Conservation (phyloP, 108 stramenopile genomes). For the Chaetoceros tenuissimus region DNA sequence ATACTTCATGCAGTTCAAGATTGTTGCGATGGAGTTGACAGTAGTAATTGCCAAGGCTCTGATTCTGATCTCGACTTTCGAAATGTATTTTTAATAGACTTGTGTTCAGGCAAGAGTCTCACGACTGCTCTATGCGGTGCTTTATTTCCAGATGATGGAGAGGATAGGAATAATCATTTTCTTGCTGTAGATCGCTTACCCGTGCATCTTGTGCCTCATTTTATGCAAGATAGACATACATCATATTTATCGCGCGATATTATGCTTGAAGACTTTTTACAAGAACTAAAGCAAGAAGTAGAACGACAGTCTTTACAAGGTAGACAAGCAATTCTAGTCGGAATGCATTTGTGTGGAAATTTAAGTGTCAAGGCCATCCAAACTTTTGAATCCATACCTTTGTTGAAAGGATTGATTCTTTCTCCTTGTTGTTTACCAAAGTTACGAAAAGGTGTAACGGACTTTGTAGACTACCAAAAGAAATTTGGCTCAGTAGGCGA, state of each 20-base stretch:
- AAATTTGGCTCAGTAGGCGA: slow-evolving; percentile 1
- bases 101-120: slow-evolving; percentile 20
- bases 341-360: slow-evolving; percentile 22
- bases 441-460: slow-evolving; percentile 7
- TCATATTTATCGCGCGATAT: slow-evolving; percentile 19
- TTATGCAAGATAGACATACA: slow-evolving; percentile 7
- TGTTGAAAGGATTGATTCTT: slow-evolving; percentile 14
- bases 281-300: slow-evolving; percentile 10
- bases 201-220: slow-evolving; percentile 15
- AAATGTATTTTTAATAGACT: slow-evolving; percentile 19
- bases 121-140: slow-evolving; percentile 20
- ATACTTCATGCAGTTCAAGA: slow-evolving; percentile 19
- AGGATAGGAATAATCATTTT: slow-evolving; percentile 11
- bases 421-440: slow-evolving; percentile 27
- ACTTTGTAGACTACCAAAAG: no score
- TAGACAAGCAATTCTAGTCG: slow-evolving; percentile 14
- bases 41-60: not conserved
- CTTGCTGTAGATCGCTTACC: slow-evolving; percentile 16
- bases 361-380: slow-evolving; percentile 19
- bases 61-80: not conserved
- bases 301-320: slow-evolving; percentile 6
- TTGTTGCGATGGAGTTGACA: slow-evolving; percentile 4
- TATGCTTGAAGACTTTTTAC: slow-evolving; percentile 7
- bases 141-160: slow-evolving; percentile 6
- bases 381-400: slow-evolving; percentile 15